Evolutionary conservation across 495 filamentous ascomycete species (phyloP).

Genomic region (Geoglossum glabrum): DNA sequence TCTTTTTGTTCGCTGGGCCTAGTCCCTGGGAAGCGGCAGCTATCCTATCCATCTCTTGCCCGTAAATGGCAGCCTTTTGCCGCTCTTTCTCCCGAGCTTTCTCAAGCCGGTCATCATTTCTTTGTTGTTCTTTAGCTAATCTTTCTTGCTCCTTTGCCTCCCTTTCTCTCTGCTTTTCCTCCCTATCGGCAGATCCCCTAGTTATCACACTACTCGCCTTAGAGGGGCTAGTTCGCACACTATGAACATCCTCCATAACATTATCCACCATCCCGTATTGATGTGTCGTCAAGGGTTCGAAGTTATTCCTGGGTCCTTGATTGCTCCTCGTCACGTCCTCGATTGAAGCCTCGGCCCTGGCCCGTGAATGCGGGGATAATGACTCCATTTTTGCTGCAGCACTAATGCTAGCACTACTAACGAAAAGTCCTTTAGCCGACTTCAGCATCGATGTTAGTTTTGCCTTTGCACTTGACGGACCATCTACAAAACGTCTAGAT

Average conservation of each 20-base stretch:
- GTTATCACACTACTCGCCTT: slow-evolving; percentile 14
- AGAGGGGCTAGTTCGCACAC: slow-evolving; percentile 3
- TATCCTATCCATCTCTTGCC: slow-evolving; percentile 21
- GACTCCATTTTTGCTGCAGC: slow-evolving; percentile 52
- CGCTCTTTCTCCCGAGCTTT: slow-evolving; percentile 45
- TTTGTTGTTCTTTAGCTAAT: slow-evolving; percentile 36
- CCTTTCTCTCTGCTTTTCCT: slow-evolving; percentile 50
- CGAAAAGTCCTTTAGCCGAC: slow-evolving; percentile 64
- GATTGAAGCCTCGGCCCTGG: background rate
- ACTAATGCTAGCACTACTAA: slow-evolving; percentile 56
- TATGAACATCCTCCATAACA: slow-evolving; percentile 5
- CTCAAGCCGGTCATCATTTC: slow-evolving; percentile 35
- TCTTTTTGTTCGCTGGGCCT: background rate
- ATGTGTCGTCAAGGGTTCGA: slow-evolving; percentile 2
- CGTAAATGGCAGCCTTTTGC: background rate
- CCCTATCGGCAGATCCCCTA: slow-evolving; percentile 38
- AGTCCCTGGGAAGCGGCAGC: background rate
- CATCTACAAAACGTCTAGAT: slow-evolving; percentile 43
- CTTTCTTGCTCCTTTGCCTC: slow-evolving; percentile 41
- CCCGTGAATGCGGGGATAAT: slow-evolving; percentile 17
- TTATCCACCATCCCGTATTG: slow-evolving; percentile 13
- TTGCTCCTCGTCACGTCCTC: background rate
- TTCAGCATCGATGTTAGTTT: slow-evolving; percentile 75
- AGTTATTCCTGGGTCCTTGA: background rate
- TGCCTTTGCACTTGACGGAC: slow-evolving; percentile 68